These are phyloP conservation scores for Penicillium sp. DNA, from an alignment of 2,329 filamentous ascomycete species.

Conservation along the genomic window DNA sequence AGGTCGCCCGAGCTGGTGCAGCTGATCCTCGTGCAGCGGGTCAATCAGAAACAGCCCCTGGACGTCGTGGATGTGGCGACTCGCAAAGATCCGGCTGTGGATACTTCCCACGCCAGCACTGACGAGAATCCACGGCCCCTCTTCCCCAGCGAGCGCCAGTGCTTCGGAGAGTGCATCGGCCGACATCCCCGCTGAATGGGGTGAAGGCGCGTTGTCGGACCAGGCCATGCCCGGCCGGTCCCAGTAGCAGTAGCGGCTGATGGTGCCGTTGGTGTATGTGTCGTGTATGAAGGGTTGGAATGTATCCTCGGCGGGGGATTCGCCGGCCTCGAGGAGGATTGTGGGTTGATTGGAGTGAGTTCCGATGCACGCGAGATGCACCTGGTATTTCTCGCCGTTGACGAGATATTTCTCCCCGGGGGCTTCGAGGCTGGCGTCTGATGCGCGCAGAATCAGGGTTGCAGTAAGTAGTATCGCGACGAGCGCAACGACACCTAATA, in stretches of 20 bases:
- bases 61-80: slow-evolving; percentile 71
- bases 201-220: slow-evolving; percentile 88
- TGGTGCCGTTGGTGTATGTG: slow-evolving; percentile 73
- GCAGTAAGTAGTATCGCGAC: slow-evolving; percentile 72
- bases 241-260: slow-evolving; percentile 88
- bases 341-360: slow-evolving; percentile 63
- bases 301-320: slow-evolving; percentile 71
- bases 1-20: slow-evolving; percentile 60
- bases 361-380: slow-evolving; percentile 84
- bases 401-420: slow-evolving; percentile 76
- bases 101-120: slow-evolving; percentile 83
- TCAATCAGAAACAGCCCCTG: slow-evolving; percentile 81
- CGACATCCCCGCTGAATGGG: slow-evolving; percentile 89
- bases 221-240: slow-evolving; percentile 88
- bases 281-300: slow-evolving; percentile 76
- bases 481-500: slow-evolving; percentile 64
- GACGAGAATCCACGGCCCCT: slow-evolving; percentile 83
- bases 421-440: slow-evolving; percentile 69
- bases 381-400: slow-evolving; percentile 75
- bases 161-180: slow-evolving; percentile 85
- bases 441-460: slow-evolving; percentile 72
- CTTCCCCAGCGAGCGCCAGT: slow-evolving; percentile 72
- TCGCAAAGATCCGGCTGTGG: slow-evolving; percentile 86
- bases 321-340: slow-evolving; percentile 79
- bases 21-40: slow-evolving; percentile 80